Base-by-base conservation (phyloP, 2,329 filamentous ascomycete genomes). In the Aspergillus sp. region DNA sequence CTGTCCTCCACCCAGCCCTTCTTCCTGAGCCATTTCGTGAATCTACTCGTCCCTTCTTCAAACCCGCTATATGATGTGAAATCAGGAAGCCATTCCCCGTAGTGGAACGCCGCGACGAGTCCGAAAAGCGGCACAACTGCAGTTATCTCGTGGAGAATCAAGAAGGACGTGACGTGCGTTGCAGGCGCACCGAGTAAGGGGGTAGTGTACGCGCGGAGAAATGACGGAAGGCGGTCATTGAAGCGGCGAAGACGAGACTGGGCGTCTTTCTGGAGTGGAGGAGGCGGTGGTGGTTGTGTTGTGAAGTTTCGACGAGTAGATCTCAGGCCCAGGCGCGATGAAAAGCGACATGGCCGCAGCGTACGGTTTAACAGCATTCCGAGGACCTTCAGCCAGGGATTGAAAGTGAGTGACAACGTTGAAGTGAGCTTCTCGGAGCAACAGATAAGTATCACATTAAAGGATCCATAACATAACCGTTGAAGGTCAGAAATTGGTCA, bases 111-210 rank as follows among this genome's bases (percentile, higher is more conserved):
- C 1, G 82, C 87, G 21, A 90, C 87, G 1, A 98, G 82, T 0
- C 84, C 88, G 40, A 96, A 73, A 0, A 98, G 76, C 0, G 93
- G 93, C 1, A 93, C 74, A 11, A 97, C 78, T 9, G 95, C 93
- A 0, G 95, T 98, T 45, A 97, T 72, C 75, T 99, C 95, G 78
- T 99, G 95, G 0, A 99, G 82, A 40, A 97, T 79, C 11, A 98
- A 80, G 73, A 99, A 99, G 0, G 93, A 88, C 1, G 89, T 85
- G 43, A 96, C 81, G 76, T 97, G 91, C 1, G 90, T 90, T 45
- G 92, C 75, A 0, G 95, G 95, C 1, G 92, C 92, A 55, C 84
- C 81, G 57, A 87, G 85, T 3, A 99, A 84, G 0, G 86, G 85
- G 1, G 79, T 75, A 0, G 90, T 87, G 77, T 92, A 90, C 52